phyloP scores from a whole-genome alignment of 2,329 filamentous ascomycete species.

The Hypocreales sp. region DNA sequence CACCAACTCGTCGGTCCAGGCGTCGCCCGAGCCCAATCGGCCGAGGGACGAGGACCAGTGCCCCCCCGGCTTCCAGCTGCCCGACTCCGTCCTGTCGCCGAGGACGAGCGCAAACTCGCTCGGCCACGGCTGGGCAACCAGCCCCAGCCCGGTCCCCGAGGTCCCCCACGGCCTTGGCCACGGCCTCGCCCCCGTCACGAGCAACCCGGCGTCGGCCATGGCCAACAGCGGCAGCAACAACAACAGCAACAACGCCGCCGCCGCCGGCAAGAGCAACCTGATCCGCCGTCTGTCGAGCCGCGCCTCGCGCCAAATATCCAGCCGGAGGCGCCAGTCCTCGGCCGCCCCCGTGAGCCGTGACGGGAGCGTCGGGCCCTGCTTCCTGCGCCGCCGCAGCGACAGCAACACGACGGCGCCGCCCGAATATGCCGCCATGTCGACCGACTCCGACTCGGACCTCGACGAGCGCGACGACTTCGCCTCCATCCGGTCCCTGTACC shows the following conservation, averaged over 20 bases:
- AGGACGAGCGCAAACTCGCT: conserved; percentile 48
- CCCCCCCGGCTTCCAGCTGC: conserved; percentile 47
- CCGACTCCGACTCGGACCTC: conserved; percentile 43
- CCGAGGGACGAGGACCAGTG: conserved; percentile 38
- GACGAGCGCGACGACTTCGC: conserved; percentile 30
- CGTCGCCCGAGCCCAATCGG: conserved; percentile 48
- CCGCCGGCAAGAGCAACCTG: conserved; percentile 28
- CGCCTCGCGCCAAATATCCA: conserved; percentile 51
- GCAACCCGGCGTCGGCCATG: conserved; percentile 1
- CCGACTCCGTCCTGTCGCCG: conserved; percentile 51
- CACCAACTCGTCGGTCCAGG: conserved; percentile 47
- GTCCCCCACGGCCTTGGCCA: conserved; percentile 11
- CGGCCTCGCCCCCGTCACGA: conserved; percentile 2
- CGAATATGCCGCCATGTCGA: conserved; percentile 22
- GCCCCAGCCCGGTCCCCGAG: conserved; percentile 40
- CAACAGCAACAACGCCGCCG: neutral
- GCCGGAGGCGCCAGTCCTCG: conserved; percentile 60
- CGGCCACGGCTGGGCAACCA: conserved; percentile 39
- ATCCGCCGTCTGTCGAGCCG: conserved; percentile 78
- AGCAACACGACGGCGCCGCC: conserved; percentile 60
- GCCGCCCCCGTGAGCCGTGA: conserved; percentile 65
- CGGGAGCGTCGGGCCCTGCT: conserved; percentile 76
- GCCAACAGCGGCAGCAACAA: conserved; percentile 15
- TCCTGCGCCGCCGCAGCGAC: conserved; percentile 76
- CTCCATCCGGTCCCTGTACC: conserved; percentile 20